phyloP scores from a whole-genome alignment of 2,329 filamentous ascomycete genomes.

The Colletotrichum viniferum region DNA sequence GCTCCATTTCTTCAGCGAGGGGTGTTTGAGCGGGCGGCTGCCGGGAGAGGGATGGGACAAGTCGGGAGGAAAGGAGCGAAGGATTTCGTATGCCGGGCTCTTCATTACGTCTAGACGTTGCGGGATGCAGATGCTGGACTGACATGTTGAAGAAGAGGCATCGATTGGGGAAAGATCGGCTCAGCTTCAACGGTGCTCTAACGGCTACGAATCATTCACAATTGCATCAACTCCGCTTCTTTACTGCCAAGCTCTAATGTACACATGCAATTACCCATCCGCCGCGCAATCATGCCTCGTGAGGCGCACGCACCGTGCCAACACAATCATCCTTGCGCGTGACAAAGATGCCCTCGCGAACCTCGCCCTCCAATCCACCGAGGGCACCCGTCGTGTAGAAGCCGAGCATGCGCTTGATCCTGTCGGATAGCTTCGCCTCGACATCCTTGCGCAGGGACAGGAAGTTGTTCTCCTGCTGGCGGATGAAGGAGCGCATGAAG shows the following conservation, averaged over 20 bases:
- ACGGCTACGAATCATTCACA: background rate
- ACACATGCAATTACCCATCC: background rate
- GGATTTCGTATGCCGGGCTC: background rate
- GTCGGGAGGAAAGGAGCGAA: background rate
- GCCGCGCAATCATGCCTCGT: background rate
- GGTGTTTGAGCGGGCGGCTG: background rate
- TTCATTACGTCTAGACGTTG: background rate
- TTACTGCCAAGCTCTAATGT: background rate
- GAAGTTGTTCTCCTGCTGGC: slow-evolving; percentile 1
- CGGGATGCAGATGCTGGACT: background rate
- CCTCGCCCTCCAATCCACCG: background rate
- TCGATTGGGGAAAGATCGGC: background rate
- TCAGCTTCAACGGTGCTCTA: background rate
- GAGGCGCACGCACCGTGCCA: background rate
- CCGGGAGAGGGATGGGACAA: accelerated
- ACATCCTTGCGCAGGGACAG: slow-evolving; percentile 3
- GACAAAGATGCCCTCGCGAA: background rate
- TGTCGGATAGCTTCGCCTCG: background rate
- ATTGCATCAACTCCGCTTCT: background rate
- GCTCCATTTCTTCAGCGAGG: background rate
- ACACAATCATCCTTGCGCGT: background rate
- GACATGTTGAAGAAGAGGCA: background rate
- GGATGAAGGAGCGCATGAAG: slow-evolving; percentile 6
- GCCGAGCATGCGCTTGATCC: background rate
- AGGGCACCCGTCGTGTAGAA: slow-evolving; percentile 4